A percentile compares a stretch with the other conserved stretches of the same genome.
Evolutionary conservation across 192 early-diverging fungal species (phyloP).

Genomic region (Lobosporangium transversale): DNA sequence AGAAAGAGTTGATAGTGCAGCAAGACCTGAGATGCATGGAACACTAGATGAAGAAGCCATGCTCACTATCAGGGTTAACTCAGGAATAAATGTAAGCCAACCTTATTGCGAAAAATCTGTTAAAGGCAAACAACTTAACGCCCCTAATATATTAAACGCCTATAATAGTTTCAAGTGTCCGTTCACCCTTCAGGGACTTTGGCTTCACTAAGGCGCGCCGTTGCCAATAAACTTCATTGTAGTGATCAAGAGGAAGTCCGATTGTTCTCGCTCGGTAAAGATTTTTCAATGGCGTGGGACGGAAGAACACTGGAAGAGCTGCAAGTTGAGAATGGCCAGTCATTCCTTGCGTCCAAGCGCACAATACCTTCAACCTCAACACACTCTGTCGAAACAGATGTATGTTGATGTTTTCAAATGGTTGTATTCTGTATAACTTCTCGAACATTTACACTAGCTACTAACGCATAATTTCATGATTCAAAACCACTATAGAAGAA

Average conservation of each 20-base stretch:
- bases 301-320: conserved; percentile 53
- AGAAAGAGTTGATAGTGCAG: conserved; percentile 1
- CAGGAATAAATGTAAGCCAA: conserved; percentile 13
- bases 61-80: conserved; percentile 51
- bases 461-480: not conserved
- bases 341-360: conserved; percentile 51
- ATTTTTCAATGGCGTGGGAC: conserved; percentile 33
- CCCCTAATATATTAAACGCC: not conserved
- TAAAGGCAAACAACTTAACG: not conserved
- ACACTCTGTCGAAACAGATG: not conserved
- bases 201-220: conserved; percentile 29
- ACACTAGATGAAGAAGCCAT: conserved; percentile 55
- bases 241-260: conserved; percentile 37
- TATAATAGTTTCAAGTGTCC: conserved; percentile 41
- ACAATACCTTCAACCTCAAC: not conserved
- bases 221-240: conserved; percentile 39
- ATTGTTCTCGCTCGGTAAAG: conserved; percentile 51
- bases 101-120: not conserved
- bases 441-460: not conserved
- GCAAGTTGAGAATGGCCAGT: conserved; percentile 41
- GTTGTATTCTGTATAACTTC: not conserved
- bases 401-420: not conserved
- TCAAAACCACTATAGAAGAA: conserved; percentile 12
- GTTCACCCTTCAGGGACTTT: conserved; percentile 50
- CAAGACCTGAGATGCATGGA: conserved; percentile 46